phyloP scores from a whole-genome alignment of 116 monocot genomes.

The Dioscorea cayenensis region DNA sequence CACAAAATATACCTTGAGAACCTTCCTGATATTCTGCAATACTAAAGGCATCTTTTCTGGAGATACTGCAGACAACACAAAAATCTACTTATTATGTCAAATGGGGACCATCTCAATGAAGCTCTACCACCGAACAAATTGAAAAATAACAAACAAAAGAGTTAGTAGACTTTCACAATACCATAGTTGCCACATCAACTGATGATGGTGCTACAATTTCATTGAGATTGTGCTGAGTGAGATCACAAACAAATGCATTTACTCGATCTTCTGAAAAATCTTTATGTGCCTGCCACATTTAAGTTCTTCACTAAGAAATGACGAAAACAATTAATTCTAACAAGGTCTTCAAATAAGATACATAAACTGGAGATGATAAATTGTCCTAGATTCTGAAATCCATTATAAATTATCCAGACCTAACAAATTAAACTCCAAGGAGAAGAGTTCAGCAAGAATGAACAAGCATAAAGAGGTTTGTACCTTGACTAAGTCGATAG shows the following conservation, averaged over 20 bases:
- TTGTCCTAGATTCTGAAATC: too few relatives aligned
- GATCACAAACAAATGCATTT: slow-evolving; percentile 93
- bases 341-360: too few relatives aligned
- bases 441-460: background rate
- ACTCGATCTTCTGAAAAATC: slow-evolving; percentile 51
- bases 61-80: slow-evolving; percentile 90
- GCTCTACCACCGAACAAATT: background rate
- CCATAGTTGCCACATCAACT: slow-evolving; percentile 88
- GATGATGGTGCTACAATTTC: slow-evolving; percentile 60
- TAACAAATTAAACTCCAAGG: too few relatives aligned
- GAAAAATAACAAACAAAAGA: background rate
- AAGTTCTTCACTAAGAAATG: slow-evolving; percentile 2
- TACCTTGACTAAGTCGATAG: slow-evolving; percentile 89
- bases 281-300: slow-evolving; percentile 68
- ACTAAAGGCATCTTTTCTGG: slow-evolving; percentile 93
- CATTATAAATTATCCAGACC: too few relatives aligned
- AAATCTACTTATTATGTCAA: slow-evolving; percentile 91
- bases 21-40: slow-evolving; percentile 66
- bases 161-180: slow-evolving; percentile 13
- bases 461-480: slow-evolving; percentile 2
- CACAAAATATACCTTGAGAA: slow-evolving; percentile 65
- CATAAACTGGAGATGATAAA: too few relatives aligned
- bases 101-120: slow-evolving; percentile 14
- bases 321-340: background rate
- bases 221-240: slow-evolving; percentile 51